Evolutionary conservation across 768 basidiomycete species (phyloP).

Genomic region (Phylloporus sp.): DNA sequence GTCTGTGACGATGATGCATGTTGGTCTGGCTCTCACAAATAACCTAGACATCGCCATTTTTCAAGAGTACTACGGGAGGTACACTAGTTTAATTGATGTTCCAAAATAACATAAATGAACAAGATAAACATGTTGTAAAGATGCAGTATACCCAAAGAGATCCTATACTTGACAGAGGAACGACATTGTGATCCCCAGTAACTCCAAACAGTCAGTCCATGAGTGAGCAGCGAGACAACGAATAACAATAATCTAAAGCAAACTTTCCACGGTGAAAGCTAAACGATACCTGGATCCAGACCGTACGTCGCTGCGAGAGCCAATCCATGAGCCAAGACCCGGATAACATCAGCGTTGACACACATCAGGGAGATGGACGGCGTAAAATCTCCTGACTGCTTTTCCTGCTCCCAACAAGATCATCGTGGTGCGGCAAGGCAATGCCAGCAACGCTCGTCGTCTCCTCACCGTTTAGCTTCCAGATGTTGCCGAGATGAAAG

Average conservation of each 20-base stretch:
- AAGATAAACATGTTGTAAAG: constrained; percentile 35
- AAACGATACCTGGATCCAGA: constrained; percentile 6
- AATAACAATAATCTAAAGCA: constrained; percentile 32
- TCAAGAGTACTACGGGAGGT: constrained; percentile 20
- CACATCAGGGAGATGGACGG: constrained; percentile 26
- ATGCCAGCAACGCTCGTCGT: constrained; percentile 51
- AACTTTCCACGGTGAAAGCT: constrained; percentile 19
- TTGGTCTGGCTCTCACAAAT: not conserved
- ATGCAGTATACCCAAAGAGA: constrained; percentile 33
- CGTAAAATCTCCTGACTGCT: constrained; percentile 37
- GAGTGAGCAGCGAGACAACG: constrained; percentile 18
- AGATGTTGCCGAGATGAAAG: constrained; percentile 52
- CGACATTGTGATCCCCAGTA: constrained; percentile 21
- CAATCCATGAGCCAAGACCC: not conserved
- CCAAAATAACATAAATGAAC: constrained; percentile 37
- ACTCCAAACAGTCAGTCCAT: constrained; percentile 31
- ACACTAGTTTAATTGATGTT: constrained; percentile 30
- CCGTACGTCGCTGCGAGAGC: not conserved
- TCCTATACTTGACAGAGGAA: constrained; percentile 28
- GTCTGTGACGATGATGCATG: not conserved
- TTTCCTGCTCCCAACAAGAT: constrained; percentile 38
- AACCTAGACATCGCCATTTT: constrained; percentile 6
- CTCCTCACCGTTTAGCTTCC: constrained; percentile 72
- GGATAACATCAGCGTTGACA: not conserved
- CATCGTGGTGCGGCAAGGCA: constrained; percentile 42